These are phyloP conservation scores for Elymus sibiricus DNA, from an alignment of 176 grass and related monocot genomes.

Conservation along the genomic window DNA sequence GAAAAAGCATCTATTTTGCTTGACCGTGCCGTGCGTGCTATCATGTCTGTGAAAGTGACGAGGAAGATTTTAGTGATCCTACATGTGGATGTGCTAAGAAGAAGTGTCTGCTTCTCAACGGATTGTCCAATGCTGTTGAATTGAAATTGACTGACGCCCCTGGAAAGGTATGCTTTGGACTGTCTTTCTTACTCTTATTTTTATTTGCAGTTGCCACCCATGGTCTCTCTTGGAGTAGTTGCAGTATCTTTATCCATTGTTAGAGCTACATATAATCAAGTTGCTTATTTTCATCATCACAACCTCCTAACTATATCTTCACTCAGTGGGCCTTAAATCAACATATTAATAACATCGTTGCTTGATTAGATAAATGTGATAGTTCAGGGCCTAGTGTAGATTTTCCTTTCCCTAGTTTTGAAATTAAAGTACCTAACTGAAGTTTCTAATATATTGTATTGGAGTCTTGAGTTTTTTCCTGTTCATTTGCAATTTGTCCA, in stretches of 20 bases:
- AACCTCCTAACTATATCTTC: background rate
- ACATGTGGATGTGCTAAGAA: background rate
- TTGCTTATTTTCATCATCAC: background rate
- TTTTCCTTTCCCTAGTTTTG: background rate
- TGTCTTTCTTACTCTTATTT: background rate
- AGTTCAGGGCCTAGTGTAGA: background rate
- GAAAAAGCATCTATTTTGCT: background rate
- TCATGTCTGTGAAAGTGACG: background rate
- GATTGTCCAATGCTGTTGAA: background rate
- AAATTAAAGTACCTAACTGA: background rate
- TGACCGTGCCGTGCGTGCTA: background rate
- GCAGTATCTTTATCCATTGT: background rate
- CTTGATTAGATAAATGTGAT: too few relatives aligned
- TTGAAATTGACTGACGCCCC: background rate
- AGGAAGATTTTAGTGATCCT: background rate
- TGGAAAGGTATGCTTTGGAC: background rate
- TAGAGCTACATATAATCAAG: background rate
- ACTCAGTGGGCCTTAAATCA: background rate
- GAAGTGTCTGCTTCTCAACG: background rate
- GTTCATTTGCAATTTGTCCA: background rate
- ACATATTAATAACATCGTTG: too few relatives aligned
- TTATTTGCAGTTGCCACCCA: too few relatives aligned
- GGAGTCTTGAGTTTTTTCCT: background rate
- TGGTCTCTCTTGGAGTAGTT: background rate
- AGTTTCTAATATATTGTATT: background rate